These are phyloP conservation scores for Alternaria sp. DNA, from an alignment of 2,329 filamentous ascomycete species.

Conservation along the genomic window DNA sequence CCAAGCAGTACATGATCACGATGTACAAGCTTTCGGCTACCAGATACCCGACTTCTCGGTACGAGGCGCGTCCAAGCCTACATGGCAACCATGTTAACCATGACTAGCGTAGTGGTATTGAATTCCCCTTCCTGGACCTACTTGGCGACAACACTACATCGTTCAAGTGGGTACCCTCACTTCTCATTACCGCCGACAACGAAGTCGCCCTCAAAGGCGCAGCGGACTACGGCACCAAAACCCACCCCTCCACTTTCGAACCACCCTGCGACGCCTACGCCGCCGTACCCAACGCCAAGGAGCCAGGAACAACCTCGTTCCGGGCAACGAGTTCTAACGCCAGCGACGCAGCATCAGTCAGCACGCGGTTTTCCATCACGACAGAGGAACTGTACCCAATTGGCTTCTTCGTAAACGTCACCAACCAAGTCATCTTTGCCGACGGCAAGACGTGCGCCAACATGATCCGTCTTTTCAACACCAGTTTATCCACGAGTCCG, in stretches of 20 bases:
- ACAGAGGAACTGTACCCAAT: constrained; percentile 50
- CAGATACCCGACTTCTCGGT: constrained; percentile 61
- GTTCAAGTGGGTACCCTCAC: constrained; percentile 61
- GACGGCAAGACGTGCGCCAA: constrained; percentile 56
- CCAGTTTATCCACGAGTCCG: constrained; percentile 50
- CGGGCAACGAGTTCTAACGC: constrained; percentile 26
- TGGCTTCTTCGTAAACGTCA: constrained; percentile 60
- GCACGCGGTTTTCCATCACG: constrained; percentile 26
- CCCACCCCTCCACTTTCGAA: constrained; percentile 56
- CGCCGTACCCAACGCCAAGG: constrained; percentile 32
- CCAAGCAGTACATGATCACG: constrained; percentile 62
- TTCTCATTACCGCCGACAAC: constrained; percentile 59
- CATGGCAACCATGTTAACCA: constrained; percentile 1
- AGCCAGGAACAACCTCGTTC: constrained; percentile 35
- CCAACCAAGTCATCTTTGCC: constrained; percentile 63
- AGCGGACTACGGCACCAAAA: constrained; percentile 57
- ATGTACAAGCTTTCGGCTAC: constrained; percentile 57
- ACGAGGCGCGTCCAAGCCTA: constrained; percentile 26
- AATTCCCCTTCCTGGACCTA: constrained; percentile 66
- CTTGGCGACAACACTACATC: constrained; percentile 60
- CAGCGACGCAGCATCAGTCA: constrained; percentile 35
- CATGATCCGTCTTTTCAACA: constrained; percentile 58
- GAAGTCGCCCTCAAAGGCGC: constrained; percentile 57
- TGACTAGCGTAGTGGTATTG: constrained; percentile 59
- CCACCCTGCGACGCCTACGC: constrained; percentile 62